phyloP scores from a whole-genome alignment of 148 eudicot genomes.

The Oxyria digyna region DNA sequence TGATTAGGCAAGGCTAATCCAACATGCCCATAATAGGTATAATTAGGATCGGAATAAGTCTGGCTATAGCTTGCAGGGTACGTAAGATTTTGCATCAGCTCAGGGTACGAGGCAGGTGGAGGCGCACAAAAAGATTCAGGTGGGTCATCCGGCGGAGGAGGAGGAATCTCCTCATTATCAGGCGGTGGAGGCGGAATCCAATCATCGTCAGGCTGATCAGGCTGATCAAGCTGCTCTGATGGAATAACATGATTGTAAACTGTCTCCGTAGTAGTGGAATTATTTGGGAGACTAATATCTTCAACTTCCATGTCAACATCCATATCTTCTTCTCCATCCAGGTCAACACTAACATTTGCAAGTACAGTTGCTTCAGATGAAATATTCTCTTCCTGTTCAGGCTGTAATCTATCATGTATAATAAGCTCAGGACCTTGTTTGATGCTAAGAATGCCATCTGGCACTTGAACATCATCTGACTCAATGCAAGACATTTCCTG shows the following conservation, averaged over 20 bases:
- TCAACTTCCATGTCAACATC: slow-evolving; percentile 99
- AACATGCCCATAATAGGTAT: slow-evolving; percentile 34
- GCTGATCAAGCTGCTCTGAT: slow-evolving; percentile 21
- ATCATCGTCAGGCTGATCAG: slow-evolving; percentile 59
- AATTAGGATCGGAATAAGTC: slow-evolving; percentile 28
- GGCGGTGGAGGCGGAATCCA: slow-evolving; percentile 97
- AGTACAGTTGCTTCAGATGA: slow-evolving; percentile 18
- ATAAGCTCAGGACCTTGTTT: slow-evolving; percentile 14
- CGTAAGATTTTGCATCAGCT: slow-evolving; percentile 28
- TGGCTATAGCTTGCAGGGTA: slow-evolving; percentile 38
- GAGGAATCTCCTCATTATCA: slow-evolving; percentile 75
- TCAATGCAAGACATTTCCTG: slow-evolving; percentile 12
- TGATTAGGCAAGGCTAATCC: slow-evolving; percentile 32
- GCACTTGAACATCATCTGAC: slow-evolving; percentile 12
- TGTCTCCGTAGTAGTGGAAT: slow-evolving; percentile 8
- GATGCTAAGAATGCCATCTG: slow-evolving; percentile 5
- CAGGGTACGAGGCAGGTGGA: slow-evolving; percentile 32
- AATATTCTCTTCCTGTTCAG: slow-evolving; percentile 16
- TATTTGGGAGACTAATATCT: slow-evolving; percentile 25
- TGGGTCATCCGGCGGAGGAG: slow-evolving; percentile 92
- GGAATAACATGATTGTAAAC: slow-evolving; percentile 4
- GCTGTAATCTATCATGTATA: neutral
- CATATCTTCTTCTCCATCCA: slow-evolving; percentile 67
- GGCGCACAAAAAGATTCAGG: slow-evolving; percentile 41
- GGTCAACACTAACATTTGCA: slow-evolving; percentile 20